phyloP scores from a whole-genome alignment of 2,329 filamentous ascomycete genomes.

The Hymenoscyphus occultus region DNA sequence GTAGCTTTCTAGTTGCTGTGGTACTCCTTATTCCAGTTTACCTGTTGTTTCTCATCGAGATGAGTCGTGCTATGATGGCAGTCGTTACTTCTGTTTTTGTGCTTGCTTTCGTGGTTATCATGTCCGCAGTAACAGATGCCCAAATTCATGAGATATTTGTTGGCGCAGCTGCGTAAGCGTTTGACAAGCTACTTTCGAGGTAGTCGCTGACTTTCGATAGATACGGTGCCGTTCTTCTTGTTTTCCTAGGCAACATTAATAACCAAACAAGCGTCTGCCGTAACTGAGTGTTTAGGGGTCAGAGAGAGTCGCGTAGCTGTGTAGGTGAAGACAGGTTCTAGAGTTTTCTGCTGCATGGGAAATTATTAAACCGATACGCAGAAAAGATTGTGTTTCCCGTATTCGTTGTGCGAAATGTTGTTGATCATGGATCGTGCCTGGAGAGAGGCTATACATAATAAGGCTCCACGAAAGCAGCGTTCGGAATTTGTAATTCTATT shows the following conservation, averaged over 20 bases:
- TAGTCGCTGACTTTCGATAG: slow-evolving; percentile 2
- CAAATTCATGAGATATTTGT: slow-evolving; percentile 19
- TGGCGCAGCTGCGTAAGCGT: slow-evolving; percentile 18
- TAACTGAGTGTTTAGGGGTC: background rate
- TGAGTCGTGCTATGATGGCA: slow-evolving; percentile 20
- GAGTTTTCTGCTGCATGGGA: background rate
- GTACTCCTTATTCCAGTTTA: slow-evolving; percentile 24
- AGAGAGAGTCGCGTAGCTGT: background rate
- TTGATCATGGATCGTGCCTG: background rate
- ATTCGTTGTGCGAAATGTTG: background rate
- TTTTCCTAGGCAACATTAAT: slow-evolving; percentile 11
- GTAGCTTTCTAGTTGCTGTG: slow-evolving; percentile 11
- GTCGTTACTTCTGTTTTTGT: slow-evolving; percentile 16
- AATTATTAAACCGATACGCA: background rate
- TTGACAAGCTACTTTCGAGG: background rate
- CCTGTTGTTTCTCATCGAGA: slow-evolving; percentile 21
- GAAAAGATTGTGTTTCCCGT: background rate
- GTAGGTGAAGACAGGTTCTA: background rate
- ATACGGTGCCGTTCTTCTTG: slow-evolving; percentile 13
- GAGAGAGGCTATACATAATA: no score
- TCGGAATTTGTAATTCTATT: no score
- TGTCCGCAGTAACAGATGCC: slow-evolving; percentile 17
- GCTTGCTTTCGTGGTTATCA: slow-evolving; percentile 11
- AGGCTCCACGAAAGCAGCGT: no score
- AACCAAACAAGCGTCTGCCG: background rate